Base-by-base conservation (phyloP, 2,329 filamentous ascomycete genomes). In the Cryphonectria japonica region DNA sequence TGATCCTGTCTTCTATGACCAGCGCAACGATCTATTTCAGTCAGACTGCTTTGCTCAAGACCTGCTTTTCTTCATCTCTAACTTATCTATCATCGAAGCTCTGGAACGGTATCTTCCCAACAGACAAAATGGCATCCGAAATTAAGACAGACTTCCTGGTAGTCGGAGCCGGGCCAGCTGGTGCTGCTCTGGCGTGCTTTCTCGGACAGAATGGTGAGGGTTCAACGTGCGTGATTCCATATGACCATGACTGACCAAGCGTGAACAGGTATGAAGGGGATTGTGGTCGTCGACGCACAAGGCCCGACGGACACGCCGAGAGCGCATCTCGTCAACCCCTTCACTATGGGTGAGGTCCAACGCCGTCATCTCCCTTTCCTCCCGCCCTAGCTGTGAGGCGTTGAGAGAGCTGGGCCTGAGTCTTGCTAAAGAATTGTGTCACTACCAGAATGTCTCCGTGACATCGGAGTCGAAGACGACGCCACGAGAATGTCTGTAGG, bases 361-460 rank as follows among this genome's bases (percentile, higher is more conserved):
- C 32, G 14, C 5, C n/a, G 34, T 32, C 54, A 6, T 19, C 26
- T 13, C n/a, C 9, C 43, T 29, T 4, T 37, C 16, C 16, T 63
- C 22, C 26, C 26, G 26, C 26, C 26, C 22, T 14, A 16, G 52
- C 5, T 19, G 29, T 3, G 14, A 59, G 14, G 16, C 16, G 16
- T 34, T 19, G 54, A 6, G 29, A 32, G 54, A 29, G 11, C 29
- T 34, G 34, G 54, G 11, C 4, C 54, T 14, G 14, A 19, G 11
- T 32, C 7, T 34, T 34, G 29, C 54, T 59, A 32, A 59, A 32
- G 22, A 34, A 2, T 7, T 26, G 29, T 37, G 43, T 11, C 29
- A 37, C 54, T 22, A 34, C 22, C 16, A 75, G 85, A 82, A 67
- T 82, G 80, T 70, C 75, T 82, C n/a, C 78, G 81, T 34, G 81